phyloP scores from a whole-genome alignment of 2,329 filamentous ascomycete genomes.

The Cylindrodendrum hubeiense region DNA sequence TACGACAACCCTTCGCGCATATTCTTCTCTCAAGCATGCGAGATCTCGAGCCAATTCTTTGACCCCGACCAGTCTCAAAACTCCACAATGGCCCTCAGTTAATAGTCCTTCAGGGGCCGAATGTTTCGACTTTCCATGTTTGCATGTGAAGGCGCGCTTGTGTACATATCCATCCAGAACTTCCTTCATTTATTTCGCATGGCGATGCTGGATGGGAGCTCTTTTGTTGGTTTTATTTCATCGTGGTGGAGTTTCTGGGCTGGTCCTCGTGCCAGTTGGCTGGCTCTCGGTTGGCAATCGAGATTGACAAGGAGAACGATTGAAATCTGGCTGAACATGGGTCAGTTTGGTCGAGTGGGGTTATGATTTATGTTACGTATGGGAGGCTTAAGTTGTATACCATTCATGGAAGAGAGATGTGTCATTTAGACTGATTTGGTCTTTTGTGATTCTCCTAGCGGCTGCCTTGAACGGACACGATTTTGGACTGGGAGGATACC shows the following conservation, averaged over 20 bases:
- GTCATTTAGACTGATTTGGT: slow-evolving; percentile 10
- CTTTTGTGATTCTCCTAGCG: neutral
- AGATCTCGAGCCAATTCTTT: slow-evolving; percentile 53
- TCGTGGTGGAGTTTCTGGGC: slow-evolving; percentile 17
- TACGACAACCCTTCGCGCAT: slow-evolving; percentile 78
- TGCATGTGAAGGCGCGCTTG: neutral
- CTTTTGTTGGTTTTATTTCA: slow-evolving; percentile 4
- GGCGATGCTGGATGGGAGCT: slow-evolving; percentile 13
- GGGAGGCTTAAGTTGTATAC: slow-evolving; percentile 37
- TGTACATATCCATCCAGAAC: slow-evolving; percentile 20
- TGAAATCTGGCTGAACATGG: slow-evolving; percentile 20
- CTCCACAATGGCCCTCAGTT: slow-evolving; percentile 33
- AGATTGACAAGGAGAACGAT: slow-evolving; percentile 1
- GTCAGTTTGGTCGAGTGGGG: slow-evolving; percentile 20
- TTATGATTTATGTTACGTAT: slow-evolving; percentile 41
- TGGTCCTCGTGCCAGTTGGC: neutral
- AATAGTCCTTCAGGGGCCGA: neutral
- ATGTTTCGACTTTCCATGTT: neutral
- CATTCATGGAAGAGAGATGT: slow-evolving; percentile 32
- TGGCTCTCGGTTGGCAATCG: neutral
- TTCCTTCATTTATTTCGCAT: slow-evolving; percentile 1
- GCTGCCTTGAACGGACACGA: neutral
- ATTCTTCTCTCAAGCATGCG: slow-evolving; percentile 94
- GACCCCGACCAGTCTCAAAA: slow-evolving; percentile 38
- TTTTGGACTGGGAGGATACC: neutral